Conservation (phyloP, 176 grass and related monocot species). For the Oryza meridionalis region DNA sequence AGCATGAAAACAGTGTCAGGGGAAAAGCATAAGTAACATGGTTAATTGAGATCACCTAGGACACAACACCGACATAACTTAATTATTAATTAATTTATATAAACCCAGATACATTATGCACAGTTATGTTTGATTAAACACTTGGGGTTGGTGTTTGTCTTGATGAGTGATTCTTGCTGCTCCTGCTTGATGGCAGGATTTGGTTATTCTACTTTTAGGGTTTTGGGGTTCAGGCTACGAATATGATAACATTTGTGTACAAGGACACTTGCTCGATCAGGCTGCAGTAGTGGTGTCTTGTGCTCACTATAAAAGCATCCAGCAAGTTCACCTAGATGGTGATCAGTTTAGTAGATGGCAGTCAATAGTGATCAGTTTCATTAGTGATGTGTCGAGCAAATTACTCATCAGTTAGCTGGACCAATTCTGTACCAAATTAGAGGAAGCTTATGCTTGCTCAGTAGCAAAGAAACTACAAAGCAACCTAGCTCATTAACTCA, state of each 20-base stretch:
- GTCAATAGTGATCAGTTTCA: background rate
- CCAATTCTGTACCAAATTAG: background rate
- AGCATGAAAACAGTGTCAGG: background rate
- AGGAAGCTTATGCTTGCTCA: background rate
- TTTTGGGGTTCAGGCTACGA: conserved; percentile 20
- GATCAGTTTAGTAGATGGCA: background rate
- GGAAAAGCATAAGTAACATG: conserved; percentile 6
- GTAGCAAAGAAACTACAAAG: too few species aligned
- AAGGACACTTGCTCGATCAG: background rate
- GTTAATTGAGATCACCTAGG: conserved; percentile 34
- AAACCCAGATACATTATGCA: background rate
- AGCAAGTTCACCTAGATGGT: background rate
- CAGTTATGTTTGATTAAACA: conserved; percentile 4
- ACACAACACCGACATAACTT: conserved; percentile 28
- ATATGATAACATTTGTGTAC: background rate
- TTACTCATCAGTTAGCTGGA: background rate
- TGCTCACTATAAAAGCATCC: conserved; percentile 25
- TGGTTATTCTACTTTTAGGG: conserved; percentile 13
- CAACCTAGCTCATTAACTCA: background rate
- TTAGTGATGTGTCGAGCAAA: background rate
- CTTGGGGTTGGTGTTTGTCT: conserved; percentile 27
- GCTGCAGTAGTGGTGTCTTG: background rate
- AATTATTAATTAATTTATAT: background rate
- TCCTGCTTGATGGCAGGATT: conserved; percentile 26
- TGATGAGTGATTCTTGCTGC: conserved; percentile 41